Evolutionary conservation across 2,329 filamentous ascomycete species (phyloP), one percentile per base, ranked within the genome.

Genomic region (Clonostachys rosea): DNA sequence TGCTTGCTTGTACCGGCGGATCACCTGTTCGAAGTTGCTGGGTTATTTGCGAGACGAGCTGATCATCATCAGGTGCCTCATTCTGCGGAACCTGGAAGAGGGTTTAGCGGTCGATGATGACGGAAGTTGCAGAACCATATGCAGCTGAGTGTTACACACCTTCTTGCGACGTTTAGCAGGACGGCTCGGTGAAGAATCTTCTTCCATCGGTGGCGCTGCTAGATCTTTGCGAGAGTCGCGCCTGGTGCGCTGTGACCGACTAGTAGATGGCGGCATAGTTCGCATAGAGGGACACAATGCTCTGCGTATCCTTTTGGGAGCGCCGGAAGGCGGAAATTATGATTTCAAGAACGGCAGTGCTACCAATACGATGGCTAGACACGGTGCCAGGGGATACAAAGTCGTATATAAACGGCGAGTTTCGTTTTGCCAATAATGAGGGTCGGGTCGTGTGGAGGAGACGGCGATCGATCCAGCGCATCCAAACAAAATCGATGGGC

Each of bases 151-250:
- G 33, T 46, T 14, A 30, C 24, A 34, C 47, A 80, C 79, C 74
- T 79, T 81, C 69, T 76, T 84, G 66, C 81, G 78, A 59, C 81
- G 79, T 69, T 85, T 85, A 11, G 74, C 68, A n/a, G 81, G 81
- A 46, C 80, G 75, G 49, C 74, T 78, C 13, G 81, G 81, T 5
- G 81, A 84, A 24, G 80, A 79, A 42, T 75, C 71, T 40, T 77
- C 72, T 44, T 62, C 67, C 41, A 77, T 70, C 40, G 56, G 52
- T 47, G 60, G 50, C 30, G 61, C 56, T 40, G 60, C 57, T 41
- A 65, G 60, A 54, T 64, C 63, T 51, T 64, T 65, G 53, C 67
- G 67, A 52, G 60, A 50, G 46, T 70, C 67, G 56, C 68, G 66
- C 51, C 66, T 66, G 50, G 57, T 58, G 51, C 67, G 64, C 48